Conservation (phyloP, 1,284 basidiomycete genomes). For the Cryptococcus neoformans region DNA sequence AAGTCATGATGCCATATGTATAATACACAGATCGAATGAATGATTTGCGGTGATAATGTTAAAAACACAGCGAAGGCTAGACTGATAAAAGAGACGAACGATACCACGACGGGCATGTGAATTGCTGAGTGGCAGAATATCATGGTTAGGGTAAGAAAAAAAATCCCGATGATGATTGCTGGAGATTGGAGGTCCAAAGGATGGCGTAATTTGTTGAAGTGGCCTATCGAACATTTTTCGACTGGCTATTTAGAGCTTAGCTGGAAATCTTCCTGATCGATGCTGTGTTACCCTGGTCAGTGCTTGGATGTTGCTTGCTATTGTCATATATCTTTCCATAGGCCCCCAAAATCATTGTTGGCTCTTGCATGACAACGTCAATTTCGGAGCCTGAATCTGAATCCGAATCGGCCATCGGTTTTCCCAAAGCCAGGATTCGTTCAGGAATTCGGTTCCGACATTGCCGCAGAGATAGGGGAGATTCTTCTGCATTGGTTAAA, state of each 20-base stretch:
- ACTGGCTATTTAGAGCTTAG: background rate
- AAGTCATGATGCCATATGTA: too few relatives aligned
- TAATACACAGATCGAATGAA: too few relatives aligned
- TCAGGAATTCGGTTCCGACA: too few relatives aligned
- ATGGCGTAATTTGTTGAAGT: background rate
- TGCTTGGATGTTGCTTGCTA: too few relatives aligned
- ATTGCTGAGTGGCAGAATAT: background rate
- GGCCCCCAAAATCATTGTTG: background rate
- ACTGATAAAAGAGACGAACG: too few relatives aligned
- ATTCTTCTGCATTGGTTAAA: background rate
- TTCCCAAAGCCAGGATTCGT: background rate
- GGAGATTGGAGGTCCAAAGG: background rate
- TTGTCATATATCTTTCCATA: too few relatives aligned
- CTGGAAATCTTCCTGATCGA: background rate
- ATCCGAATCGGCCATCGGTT: background rate
- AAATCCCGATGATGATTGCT: background rate
- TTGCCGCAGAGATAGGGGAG: background rate
- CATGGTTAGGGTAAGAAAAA: background rate
- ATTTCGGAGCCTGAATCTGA: background rate
- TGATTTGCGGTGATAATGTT: too few relatives aligned
- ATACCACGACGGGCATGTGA: background rate
- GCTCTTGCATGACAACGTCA: background rate
- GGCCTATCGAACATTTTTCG: background rate
- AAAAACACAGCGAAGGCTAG: too few relatives aligned
- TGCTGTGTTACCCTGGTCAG: background rate